phyloP scores from a whole-genome alignment of 2,329 filamentous ascomycete genomes.

The Fusarium falciforme region DNA sequence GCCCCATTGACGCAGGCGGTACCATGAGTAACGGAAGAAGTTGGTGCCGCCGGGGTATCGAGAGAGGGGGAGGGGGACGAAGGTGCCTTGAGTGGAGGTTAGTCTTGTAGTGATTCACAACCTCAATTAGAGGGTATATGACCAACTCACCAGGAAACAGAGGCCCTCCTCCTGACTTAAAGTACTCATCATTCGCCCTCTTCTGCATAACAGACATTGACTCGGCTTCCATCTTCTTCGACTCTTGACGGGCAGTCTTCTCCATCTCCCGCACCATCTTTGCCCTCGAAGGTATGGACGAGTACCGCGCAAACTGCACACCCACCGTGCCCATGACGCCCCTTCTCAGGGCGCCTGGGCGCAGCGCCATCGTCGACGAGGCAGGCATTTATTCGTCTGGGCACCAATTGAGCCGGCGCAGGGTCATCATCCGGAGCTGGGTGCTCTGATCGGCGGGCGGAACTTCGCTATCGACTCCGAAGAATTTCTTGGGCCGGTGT shows the following conservation, averaged over 20 bases:
- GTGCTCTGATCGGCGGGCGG: neutral
- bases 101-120: neutral
- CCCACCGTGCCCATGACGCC: slow-evolving; percentile 34
- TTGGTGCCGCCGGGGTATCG: slow-evolving; percentile 46
- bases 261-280: slow-evolving; percentile 46
- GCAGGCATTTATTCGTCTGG: slow-evolving; percentile 30
- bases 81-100: slow-evolving; percentile 54
- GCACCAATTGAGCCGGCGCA: slow-evolving; percentile 28
- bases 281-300: slow-evolving; percentile 40
- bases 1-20: slow-evolving; percentile 50
- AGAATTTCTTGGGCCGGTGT: slow-evolving; percentile 43
- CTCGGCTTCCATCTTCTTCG: slow-evolving; percentile 41
- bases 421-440: slow-evolving; percentile 12
- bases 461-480: slow-evolving; percentile 2
- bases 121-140: slow-evolving; percentile 10
- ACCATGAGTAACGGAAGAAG: slow-evolving; percentile 53
- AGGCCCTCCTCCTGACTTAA: slow-evolving; percentile 48
- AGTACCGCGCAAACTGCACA: slow-evolving; percentile 41
- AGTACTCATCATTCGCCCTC: slow-evolving; percentile 48
- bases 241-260: slow-evolving; percentile 35
- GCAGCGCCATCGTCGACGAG: slow-evolving; percentile 34
- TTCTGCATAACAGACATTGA: slow-evolving; percentile 48
- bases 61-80: slow-evolving; percentile 57
- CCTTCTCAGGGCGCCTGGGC: slow-evolving; percentile 34
- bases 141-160: slow-evolving; percentile 49